Conservation (phyloP, 495 filamentous ascomycete genomes). For the Lophium mytilinum region DNA sequence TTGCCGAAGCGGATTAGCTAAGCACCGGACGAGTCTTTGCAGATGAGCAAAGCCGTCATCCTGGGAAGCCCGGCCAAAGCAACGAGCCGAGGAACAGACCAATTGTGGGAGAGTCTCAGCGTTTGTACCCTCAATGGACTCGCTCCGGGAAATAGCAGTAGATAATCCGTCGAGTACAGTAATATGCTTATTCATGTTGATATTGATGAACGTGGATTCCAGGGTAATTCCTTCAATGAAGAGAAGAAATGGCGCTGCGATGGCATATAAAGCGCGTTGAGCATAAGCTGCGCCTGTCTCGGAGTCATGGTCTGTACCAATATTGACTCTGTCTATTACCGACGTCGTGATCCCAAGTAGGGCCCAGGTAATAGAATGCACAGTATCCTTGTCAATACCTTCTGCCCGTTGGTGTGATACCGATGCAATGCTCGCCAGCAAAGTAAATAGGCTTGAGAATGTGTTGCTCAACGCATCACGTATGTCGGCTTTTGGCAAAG, state of each 20-base stretch:
- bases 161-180: constrained; percentile 2
- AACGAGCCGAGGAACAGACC: constrained; percentile 11
- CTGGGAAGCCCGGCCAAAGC: constrained; percentile 7
- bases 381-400: background rate
- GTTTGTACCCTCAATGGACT: background rate
- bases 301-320: background rate
- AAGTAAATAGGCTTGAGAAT: constrained; percentile 16
- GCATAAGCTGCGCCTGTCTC: constrained; percentile 9
- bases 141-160: background rate
- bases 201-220: background rate
- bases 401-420: background rate
- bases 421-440: constrained; percentile 14
- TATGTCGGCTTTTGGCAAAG: constrained; percentile 11
- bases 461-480: constrained; percentile 22
- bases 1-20: background rate
- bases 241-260: constrained; percentile 7
- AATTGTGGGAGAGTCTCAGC: constrained; percentile 13
- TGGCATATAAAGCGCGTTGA: constrained; percentile 13
- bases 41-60: constrained; percentile 22
- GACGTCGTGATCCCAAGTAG: background rate
- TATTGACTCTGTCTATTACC: too few species aligned
- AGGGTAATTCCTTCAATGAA: constrained; percentile 9
- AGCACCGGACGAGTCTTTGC: constrained; percentile 7
- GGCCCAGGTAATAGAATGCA: constrained; percentile 5
- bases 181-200: background rate